phyloP scores from a whole-genome alignment of 352 stramenopile species.

The Phytophthora kernoviae region DNA sequence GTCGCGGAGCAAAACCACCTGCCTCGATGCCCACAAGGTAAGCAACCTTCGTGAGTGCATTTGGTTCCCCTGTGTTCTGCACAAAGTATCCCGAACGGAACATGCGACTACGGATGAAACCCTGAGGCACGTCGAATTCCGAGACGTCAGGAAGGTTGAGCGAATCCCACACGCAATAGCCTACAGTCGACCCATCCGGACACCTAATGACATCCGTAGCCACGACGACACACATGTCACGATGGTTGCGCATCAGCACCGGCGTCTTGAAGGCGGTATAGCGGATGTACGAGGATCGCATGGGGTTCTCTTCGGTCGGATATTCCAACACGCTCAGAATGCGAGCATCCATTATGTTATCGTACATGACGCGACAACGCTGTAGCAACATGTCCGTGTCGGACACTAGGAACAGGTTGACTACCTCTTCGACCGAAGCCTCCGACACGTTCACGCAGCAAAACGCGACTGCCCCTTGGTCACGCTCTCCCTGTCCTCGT shows the following conservation, averaged over 20 bases:
- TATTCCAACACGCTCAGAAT: slow-evolving; percentile 41
- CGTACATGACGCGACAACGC: slow-evolving; percentile 44
- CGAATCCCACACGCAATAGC: slow-evolving; percentile 55
- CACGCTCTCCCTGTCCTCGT: slow-evolving; percentile 35
- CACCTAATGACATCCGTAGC: slow-evolving; percentile 41
- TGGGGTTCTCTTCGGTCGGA: slow-evolving; percentile 30
- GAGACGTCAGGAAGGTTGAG: slow-evolving; percentile 42
- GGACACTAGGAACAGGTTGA: slow-evolving; percentile 40
- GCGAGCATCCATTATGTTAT: slow-evolving; percentile 44
- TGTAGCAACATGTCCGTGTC: slow-evolving; percentile 40
- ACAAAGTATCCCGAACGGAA: slow-evolving; percentile 50
- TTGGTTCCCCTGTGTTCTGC: slow-evolving; percentile 34
- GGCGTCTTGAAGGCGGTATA: slow-evolving; percentile 48
- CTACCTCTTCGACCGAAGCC: slow-evolving; percentile 43
- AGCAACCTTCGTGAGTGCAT: slow-evolving; percentile 36
- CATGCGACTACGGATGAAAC: slow-evolving; percentile 45
- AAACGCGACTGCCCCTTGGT: slow-evolving; percentile 41
- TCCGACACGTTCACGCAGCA: slow-evolving; percentile 37
- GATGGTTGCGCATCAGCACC: slow-evolving; percentile 34
- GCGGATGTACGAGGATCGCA: slow-evolving; percentile 44
- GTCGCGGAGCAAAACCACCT: slow-evolving; percentile 33
- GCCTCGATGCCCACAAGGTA: slow-evolving; percentile 53
- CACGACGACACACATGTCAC: slow-evolving; percentile 49
- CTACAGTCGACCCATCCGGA: slow-evolving; percentile 40
- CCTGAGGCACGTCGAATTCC: slow-evolving; percentile 35